Evolutionary conservation across 2,329 filamentous ascomycete species (phyloP).

Genomic region (Sordariomycetes sp.): DNA sequence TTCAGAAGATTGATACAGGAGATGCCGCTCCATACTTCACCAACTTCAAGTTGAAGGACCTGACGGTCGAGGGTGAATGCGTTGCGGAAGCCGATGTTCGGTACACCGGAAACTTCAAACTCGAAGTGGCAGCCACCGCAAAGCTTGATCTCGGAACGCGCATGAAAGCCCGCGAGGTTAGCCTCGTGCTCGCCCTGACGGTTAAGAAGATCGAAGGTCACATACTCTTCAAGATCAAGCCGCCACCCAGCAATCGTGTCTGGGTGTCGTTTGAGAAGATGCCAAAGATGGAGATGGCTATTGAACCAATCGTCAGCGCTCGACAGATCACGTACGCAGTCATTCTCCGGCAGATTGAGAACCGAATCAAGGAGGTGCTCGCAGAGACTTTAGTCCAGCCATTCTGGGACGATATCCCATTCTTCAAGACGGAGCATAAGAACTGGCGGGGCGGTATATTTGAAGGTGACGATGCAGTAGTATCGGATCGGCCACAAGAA

Average conservation of each 20-base stretch:
- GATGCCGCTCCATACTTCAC: slow-evolving; percentile 82
- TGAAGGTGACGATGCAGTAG: slow-evolving; percentile 41
- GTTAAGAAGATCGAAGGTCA: slow-evolving; percentile 82
- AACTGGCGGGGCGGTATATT: slow-evolving; percentile 80
- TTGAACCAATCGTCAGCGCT: slow-evolving; percentile 91
- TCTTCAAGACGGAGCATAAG: slow-evolving; percentile 73
- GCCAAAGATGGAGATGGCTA: slow-evolving; percentile 87
- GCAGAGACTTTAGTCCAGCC: slow-evolving; percentile 85
- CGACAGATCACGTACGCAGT: slow-evolving; percentile 92
- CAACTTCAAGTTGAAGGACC: slow-evolving; percentile 77
- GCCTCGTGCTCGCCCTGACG: slow-evolving; percentile 77
- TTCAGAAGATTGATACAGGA: slow-evolving; percentile 78
- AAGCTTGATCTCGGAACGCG: slow-evolving; percentile 82
- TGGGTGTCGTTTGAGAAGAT: slow-evolving; percentile 94
- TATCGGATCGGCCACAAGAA: slow-evolving; percentile 10
- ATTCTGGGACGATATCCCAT: slow-evolving; percentile 94
- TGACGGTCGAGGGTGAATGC: slow-evolving; percentile 87
- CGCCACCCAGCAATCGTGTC: slow-evolving; percentile 88
- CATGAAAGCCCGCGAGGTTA: slow-evolving; percentile 86
- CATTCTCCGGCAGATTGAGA: slow-evolving; percentile 89
- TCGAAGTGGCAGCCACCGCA: slow-evolving; percentile 88
- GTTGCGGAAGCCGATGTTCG: slow-evolving; percentile 78
- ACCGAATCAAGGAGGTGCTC: slow-evolving; percentile 85
- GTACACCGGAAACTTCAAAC: slow-evolving; percentile 80
- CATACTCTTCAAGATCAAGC: slow-evolving; percentile 77